Percentiles rank a stretch among this genome's conserved stretches.
These are phyloP conservation scores for Monilinia fructicola DNA, from an alignment of 2,329 filamentous ascomycete genomes.

Conservation along the genomic window DNA sequence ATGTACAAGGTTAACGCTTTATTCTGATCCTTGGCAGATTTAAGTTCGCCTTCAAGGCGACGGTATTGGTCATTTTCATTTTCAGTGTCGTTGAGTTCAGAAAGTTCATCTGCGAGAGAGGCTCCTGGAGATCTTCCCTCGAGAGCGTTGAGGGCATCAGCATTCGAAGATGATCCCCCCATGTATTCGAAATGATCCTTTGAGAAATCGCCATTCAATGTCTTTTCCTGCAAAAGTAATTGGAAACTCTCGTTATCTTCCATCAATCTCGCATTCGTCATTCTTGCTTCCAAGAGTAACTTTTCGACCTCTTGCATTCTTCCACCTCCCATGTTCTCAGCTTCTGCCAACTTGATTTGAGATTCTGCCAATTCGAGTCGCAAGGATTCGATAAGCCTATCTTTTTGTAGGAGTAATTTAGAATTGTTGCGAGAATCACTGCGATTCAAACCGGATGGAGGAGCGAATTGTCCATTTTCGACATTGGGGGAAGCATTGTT, in stretches of 20 bases:
- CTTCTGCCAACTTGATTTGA: conserved; percentile 91
- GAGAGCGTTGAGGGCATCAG: conserved; percentile 63
- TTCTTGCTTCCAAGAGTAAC: conserved; percentile 84
- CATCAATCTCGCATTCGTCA: conserved; percentile 94
- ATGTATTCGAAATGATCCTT: conserved; percentile 65
- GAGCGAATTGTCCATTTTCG: conserved; percentile 79
- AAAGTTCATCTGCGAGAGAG: conserved; percentile 85
- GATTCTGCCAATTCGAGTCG: conserved; percentile 90
- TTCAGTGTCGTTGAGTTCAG: conserved; percentile 57
- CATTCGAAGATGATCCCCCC: conserved; percentile 62
- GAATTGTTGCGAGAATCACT: conserved; percentile 89
- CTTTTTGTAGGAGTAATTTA: conserved; percentile 88
- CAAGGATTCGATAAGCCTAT: conserved; percentile 91
- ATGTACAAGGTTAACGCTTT: conserved; percentile 97
- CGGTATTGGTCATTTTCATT: conserved; percentile 62
- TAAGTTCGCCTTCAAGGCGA: conserved; percentile 75
- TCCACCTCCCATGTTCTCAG: conserved; percentile 88
- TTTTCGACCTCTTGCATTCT: conserved; percentile 87
- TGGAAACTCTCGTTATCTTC: conserved; percentile 99
- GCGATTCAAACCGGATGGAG: conserved; percentile 77
- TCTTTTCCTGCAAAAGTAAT: conserved; percentile 89
- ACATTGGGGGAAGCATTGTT: conserved; percentile 64
- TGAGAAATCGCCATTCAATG: conserved; percentile 87
- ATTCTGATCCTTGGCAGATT: conserved; percentile 85
- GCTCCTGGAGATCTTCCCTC: conserved; percentile 55